Percentiles rank a stretch among this genome's conserved stretches.
phyloP scores from a whole-genome alignment of 352 stramenopile genomes.

The Phytophthora ohioensis region DNA sequence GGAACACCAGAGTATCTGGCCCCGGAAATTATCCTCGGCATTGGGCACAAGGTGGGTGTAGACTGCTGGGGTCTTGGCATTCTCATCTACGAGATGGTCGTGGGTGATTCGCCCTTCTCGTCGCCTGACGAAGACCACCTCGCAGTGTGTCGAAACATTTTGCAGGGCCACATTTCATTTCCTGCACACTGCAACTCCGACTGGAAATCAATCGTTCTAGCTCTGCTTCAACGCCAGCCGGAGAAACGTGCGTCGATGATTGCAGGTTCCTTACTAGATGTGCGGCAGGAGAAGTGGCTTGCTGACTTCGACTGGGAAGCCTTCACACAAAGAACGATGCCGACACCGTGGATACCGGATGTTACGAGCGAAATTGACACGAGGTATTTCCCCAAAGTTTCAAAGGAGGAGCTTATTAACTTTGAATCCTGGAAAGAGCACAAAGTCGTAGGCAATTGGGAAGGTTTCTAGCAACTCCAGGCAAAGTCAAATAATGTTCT shows the following conservation, averaged over 20 bases:
- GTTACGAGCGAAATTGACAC: slow-evolving; percentile 48
- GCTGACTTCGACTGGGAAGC: slow-evolving; percentile 55
- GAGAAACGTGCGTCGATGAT: slow-evolving; percentile 53
- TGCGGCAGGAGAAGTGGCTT: slow-evolving; percentile 51
- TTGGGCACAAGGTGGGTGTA: slow-evolving; percentile 85
- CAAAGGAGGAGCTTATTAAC: slow-evolving; percentile 41
- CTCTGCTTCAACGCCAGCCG: slow-evolving; percentile 54
- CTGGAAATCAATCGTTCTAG: slow-evolving; percentile 53
- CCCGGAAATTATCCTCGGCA: slow-evolving; percentile 89
- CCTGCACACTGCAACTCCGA: slow-evolving; percentile 54
- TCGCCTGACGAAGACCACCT: slow-evolving; percentile 93
- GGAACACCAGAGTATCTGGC: slow-evolving; percentile 86
- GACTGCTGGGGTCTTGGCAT: slow-evolving; percentile 97
- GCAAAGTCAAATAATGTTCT: slow-evolving; percentile 29
- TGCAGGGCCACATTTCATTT: slow-evolving; percentile 93
- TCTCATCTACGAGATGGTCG: slow-evolving; percentile 97
- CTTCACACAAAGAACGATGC: slow-evolving; percentile 40
- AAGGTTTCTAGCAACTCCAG: slow-evolving; percentile 41
- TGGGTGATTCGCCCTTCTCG: slow-evolving; percentile 95
- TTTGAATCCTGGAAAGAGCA: slow-evolving; percentile 49
- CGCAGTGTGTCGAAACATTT: slow-evolving; percentile 95
- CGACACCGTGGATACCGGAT: slow-evolving; percentile 55
- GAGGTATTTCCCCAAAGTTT: slow-evolving; percentile 50
- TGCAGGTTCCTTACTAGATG: slow-evolving; percentile 32
- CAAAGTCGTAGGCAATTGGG: slow-evolving; percentile 44